Base-by-base conservation (phyloP, 2,329 filamentous ascomycete species). In the Plectosphaerella sp. region DNA sequence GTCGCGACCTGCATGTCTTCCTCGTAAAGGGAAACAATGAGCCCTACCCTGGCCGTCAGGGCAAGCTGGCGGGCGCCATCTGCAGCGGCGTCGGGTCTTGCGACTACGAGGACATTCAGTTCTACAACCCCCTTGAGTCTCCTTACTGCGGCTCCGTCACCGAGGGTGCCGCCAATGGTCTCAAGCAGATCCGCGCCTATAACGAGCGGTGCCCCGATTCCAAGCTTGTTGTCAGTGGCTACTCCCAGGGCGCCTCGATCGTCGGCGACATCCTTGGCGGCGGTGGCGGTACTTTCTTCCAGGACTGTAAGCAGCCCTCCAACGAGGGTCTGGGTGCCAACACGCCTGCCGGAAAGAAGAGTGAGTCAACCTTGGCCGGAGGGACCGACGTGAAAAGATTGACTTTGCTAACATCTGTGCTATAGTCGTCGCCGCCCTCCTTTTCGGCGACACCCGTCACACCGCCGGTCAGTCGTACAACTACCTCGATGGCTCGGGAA, bases 211-310 rank as follows among this genome's bases (percentile, higher is more conserved):
- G 72, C 52, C 72, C 72, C 15, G 55, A 70, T 37, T 54, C 69
- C 20, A 71, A 67, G 54, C 64, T 75, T 12, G 69, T 74, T 7
- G 49, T 75, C 28, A 69, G 67, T 53, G 72, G 72, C 0, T 75
- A 72, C 56, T 71, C 67, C 2, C 68, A 75, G 53, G 72, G 72
- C 46, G 66, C 62, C 2, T 69, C 72, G 2, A 62, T 75, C 12
- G 56, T 69, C 16, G 63, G 68, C 43, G 70, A 70, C 53, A 61
- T 72, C 24, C 56, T 71, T 6, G 66, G 64, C 42, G 64, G 65
- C 10, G 66, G 66, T 11, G 67, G 67, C 18, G 68, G 68, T 16
- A 61, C 56, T 7, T 67, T 66, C 52, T 68, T 67, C 47, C 54
- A 68, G 22, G 62, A 54, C 15, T 70, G 67, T 48, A 57, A 59